Base-by-base conservation (phyloP, 495 filamentous ascomycete species). In the Aspergillus homomorphus region DNA sequence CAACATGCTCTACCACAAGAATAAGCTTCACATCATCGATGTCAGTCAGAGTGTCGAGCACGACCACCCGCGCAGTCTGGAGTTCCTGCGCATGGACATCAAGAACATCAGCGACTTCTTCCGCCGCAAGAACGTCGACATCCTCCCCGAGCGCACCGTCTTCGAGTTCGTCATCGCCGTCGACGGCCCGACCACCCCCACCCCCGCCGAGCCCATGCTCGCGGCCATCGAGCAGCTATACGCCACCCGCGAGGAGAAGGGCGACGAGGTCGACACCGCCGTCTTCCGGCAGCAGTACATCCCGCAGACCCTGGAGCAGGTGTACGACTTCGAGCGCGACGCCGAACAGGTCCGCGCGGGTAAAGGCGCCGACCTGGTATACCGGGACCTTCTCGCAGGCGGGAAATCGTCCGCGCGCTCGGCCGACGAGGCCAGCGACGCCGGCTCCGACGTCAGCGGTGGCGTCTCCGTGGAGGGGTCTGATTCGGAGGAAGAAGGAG, bases 41-140 rank as follows among this genome's bases (percentile, higher is more conserved):
- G 94, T 98, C 45, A 96, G 91, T 62, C 94, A 98, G 72, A 90
- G 86, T 65, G 94, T 98, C 24, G 94, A 97, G 76, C 92, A 96
- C 67, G 91, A 98, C 57, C 94, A 98, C 72, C 93, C 94, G 1
- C 80, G 89, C 58, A 91, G 88, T 30, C 78, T 95, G 19, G 91
- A 97, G 69, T 98, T 98, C 70, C 76, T 98, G 58, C 84, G 92
- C 19, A 97, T 96, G 90, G 94, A 98, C 70, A 89, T 98, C 72
- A 97, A 96, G 79, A 98, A 98, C 65, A 83, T 94, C 2, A 86
- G 82, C 45, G 91, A 95, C 66, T 98, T 94, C 75, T 98, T 98
- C 82, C 73, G 84, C 51, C 81, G 89, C 3, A 88, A 95, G 65
- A 89, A 87, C 48, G 90, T 97, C 2, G 84, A 92, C 59, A 87